A percentile compares a stretch with the other conserved stretches of the same genome.
These are phyloP conservation scores for Rubroboletus satanas DNA, from an alignment of 768 basidiomycete species.

Conservation along the genomic window DNA sequence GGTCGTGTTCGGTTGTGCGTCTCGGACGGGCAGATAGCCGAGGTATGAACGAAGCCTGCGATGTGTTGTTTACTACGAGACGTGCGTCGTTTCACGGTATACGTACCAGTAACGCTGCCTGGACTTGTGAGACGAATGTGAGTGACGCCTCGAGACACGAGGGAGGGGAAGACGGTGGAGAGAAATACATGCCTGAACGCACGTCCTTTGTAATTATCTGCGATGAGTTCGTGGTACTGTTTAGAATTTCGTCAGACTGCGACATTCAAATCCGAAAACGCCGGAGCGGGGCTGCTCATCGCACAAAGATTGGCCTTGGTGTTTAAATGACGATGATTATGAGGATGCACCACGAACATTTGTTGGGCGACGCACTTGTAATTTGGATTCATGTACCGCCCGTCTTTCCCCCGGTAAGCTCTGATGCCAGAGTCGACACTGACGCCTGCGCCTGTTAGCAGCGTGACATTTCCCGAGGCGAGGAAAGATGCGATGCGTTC, in stretches of 20 bases:
- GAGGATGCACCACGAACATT: not conserved
- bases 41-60: conserved; percentile 66
- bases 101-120: conserved; percentile 84
- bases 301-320: conserved; percentile 54
- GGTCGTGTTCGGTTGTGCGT: conserved; percentile 80
- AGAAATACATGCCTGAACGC: conserved; percentile 58
- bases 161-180: not conserved
- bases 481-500: conserved; percentile 65
- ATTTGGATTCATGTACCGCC: conserved; percentile 86
- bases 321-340: not conserved
- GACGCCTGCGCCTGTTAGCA: conserved; percentile 90
- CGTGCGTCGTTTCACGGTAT: not conserved
- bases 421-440: conserved; percentile 94
- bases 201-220: conserved; percentile 62
- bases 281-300: conserved; percentile 2
- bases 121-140: conserved; percentile 1
- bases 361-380: conserved; percentile 55
- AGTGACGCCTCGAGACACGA: not conserved
- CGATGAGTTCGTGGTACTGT: conserved; percentile 78
- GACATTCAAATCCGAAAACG: not conserved
- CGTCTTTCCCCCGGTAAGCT: conserved; percentile 86
- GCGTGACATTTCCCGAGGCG: conserved; percentile 59
- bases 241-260: conserved; percentile 9
- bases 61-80: too few relatives aligned
- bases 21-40: conserved; percentile 85